Evolutionary conservation across 306 rosid species (phyloP).

Genomic region (Mucuna pruriens): DNA sequence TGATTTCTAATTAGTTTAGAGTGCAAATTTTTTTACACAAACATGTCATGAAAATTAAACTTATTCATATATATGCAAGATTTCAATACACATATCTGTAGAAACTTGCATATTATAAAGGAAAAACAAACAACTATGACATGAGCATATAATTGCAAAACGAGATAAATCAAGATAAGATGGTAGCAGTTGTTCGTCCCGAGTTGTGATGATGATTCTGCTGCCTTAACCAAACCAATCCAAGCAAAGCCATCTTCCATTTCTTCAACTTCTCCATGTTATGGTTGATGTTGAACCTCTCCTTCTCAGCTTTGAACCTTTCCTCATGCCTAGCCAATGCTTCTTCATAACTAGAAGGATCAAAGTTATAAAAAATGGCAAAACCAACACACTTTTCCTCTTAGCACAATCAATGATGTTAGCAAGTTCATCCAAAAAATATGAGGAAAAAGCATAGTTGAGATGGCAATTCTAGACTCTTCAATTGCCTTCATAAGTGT

Average conservation of each 20-base stretch:
- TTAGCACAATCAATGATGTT: neutral
- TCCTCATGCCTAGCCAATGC: neutral
- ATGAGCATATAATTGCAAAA: neutral
- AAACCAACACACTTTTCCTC: neutral
- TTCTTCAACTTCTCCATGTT: constrained; percentile 1
- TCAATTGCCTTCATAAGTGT: constrained; percentile 1
- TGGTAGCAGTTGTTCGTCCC: neutral
- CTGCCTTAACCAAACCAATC: neutral
- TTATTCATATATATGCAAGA: neutral
- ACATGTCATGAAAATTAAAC: no score
- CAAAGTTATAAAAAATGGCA: neutral
- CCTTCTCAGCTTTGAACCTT: neutral
- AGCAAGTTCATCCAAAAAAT: neutral
- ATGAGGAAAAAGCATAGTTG: constrained; percentile 13
- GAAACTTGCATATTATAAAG: neutral
- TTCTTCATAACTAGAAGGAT: constrained; percentile 7
- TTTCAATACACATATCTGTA: neutral
- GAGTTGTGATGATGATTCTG: neutral
- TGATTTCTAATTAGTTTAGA: neutral
- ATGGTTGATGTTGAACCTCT: neutral
- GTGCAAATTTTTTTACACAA: no score
- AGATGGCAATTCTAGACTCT: neutral
- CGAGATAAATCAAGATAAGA: neutral
- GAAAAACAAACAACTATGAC: neutral
- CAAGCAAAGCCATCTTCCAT: constrained; percentile 19